Percentiles rank a stretch among this genome's conserved stretches.
Evolutionary conservation across 768 basidiomycete genomes (phyloP).

Genomic region (Mycena filopes): DNA sequence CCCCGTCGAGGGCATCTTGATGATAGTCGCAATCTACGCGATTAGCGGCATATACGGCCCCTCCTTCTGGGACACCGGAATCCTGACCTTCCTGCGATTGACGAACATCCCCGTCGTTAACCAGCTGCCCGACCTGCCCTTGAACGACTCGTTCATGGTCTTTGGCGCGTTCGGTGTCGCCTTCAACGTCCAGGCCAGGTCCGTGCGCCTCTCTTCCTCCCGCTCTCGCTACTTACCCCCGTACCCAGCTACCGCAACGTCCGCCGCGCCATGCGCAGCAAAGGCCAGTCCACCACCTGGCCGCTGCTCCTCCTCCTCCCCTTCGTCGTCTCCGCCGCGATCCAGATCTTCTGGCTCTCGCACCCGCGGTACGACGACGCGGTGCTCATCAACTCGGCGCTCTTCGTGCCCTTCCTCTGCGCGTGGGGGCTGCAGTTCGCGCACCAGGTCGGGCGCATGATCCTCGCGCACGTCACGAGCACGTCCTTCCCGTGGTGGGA

Average conservation of each 20-base stretch:
- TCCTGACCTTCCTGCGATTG: slow-evolving; percentile 68
- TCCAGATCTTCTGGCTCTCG: slow-evolving; percentile 86
- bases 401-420: slow-evolving; percentile 88
- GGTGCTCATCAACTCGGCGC: slow-evolving; percentile 77
- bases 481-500: slow-evolving; percentile 89
- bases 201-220: background rate
- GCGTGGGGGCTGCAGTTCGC: slow-evolving; percentile 95
- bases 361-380: slow-evolving; percentile 70
- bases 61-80: slow-evolving; percentile 79
- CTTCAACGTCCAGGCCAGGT: slow-evolving; percentile 83
- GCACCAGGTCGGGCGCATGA: slow-evolving; percentile 92
- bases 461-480: slow-evolving; percentile 91
- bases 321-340: slow-evolving; percentile 73
- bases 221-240: background rate
- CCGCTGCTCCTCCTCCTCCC: slow-evolving; percentile 86
- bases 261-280: slow-evolving; percentile 60
- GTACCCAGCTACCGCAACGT: slow-evolving; percentile 81
- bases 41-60: slow-evolving; percentile 85
- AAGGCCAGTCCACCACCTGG: slow-evolving; percentile 51
- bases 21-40: slow-evolving; percentile 81
- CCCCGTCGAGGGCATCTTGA: slow-evolving; percentile 94
- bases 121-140: slow-evolving; percentile 70
- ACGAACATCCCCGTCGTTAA: slow-evolving; percentile 60
- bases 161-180: slow-evolving; percentile 76
- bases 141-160: slow-evolving; percentile 91